Percentiles rank a stretch among this genome's conserved stretches.
Evolutionary conservation across 2,329 filamentous ascomycete species (phyloP).

Genomic region (Plenodomus lindquistii): DNA sequence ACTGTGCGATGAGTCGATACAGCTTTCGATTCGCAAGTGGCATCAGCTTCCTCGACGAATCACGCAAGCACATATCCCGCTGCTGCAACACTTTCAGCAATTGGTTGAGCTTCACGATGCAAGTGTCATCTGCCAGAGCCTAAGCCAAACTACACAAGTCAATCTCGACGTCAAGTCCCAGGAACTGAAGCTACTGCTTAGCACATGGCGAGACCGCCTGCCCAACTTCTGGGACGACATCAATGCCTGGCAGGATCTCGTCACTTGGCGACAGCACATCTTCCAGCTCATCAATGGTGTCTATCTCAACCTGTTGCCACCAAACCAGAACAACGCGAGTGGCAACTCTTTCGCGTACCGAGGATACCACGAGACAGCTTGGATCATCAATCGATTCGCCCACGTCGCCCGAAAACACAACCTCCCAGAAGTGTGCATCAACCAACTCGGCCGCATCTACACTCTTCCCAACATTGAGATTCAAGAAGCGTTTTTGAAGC

Average conservation of each 20-base stretch:
- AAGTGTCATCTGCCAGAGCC: conserved; percentile 90
- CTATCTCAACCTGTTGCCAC: conserved; percentile 83
- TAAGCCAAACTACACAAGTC: conserved; percentile 77
- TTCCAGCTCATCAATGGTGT: conserved; percentile 96
- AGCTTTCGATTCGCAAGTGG: conserved; percentile 97
- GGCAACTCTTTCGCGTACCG: conserved; percentile 95
- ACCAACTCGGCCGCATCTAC: conserved; percentile 95
- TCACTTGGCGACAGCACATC: conserved; percentile 99
- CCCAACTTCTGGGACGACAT: conserved; percentile 99
- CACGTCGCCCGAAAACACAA: conserved; percentile 97
- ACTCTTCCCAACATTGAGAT: conserved; percentile 99
- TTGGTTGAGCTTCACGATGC: conserved; percentile 97
- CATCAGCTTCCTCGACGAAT: conserved; percentile 93
- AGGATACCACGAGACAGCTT: conserved; percentile 97
- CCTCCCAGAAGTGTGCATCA: conserved; percentile 95
- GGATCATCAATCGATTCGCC: conserved; percentile 99
- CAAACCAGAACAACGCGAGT: conserved; percentile 73
- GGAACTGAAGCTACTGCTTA: conserved; percentile 90
- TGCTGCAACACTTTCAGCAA: conserved; percentile 97
- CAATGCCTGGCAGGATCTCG: conserved; percentile 97
- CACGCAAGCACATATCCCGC: conserved; percentile 91
- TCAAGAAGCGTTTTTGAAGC: conserved; percentile 96
- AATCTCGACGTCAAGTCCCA: conserved; percentile 95
- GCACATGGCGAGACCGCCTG: conserved; percentile 91
- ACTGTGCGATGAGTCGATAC: conserved; percentile 94